Conservation (phyloP, 495 filamentous ascomycete genomes). For the Ascobolus immersus region DNA sequence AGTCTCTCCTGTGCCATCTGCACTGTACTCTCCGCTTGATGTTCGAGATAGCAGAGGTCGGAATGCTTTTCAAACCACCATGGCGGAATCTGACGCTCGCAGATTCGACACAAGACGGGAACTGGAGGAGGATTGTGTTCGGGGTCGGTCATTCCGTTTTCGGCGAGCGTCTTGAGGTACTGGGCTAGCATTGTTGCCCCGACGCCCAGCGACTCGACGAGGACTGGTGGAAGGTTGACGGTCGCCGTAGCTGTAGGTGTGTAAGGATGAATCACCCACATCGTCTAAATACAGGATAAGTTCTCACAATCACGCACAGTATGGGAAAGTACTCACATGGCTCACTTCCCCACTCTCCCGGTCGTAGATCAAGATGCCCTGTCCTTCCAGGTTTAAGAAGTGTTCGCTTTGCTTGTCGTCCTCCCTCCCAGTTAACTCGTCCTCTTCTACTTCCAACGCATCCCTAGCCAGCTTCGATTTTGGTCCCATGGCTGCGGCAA, state of each 20-base stretch:
- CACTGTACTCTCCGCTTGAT: constrained; percentile 89
- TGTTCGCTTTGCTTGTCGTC: constrained; percentile 21
- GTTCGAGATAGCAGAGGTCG: constrained; percentile 83
- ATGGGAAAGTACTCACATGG: constrained; percentile 38
- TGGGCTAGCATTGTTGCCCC: constrained; percentile 86
- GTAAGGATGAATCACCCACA: constrained; percentile 98
- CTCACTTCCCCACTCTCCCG: constrained; percentile 61
- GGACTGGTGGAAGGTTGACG: constrained; percentile 71
- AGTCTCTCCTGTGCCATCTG: constrained; percentile 81
- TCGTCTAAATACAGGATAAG: constrained; percentile 38
- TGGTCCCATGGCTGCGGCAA: constrained; percentile 49
- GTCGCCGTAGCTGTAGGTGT: constrained; percentile 64
- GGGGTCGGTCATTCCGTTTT: constrained; percentile 59
- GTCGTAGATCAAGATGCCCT: constrained; percentile 95
- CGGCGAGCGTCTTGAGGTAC: constrained; percentile 71
- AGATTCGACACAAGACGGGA: constrained; percentile 84
- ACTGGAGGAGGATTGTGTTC: constrained; percentile 60
- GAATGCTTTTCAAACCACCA: constrained; percentile 99
- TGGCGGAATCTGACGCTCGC: constrained; percentile 87
- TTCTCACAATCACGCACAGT: constrained; percentile 2
- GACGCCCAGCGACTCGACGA: constrained; percentile 81
- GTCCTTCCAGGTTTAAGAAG: constrained; percentile 69
- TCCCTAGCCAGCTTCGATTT: constrained; percentile 31
- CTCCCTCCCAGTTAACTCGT: constrained; percentile 21
- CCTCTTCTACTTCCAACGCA: constrained; percentile 14